Percentiles rank a stretch among this genome's conserved stretches.
Evolutionary conservation across 441 rosid genomes (phyloP).

Genomic region (Eugenia klotzschiana): DNA sequence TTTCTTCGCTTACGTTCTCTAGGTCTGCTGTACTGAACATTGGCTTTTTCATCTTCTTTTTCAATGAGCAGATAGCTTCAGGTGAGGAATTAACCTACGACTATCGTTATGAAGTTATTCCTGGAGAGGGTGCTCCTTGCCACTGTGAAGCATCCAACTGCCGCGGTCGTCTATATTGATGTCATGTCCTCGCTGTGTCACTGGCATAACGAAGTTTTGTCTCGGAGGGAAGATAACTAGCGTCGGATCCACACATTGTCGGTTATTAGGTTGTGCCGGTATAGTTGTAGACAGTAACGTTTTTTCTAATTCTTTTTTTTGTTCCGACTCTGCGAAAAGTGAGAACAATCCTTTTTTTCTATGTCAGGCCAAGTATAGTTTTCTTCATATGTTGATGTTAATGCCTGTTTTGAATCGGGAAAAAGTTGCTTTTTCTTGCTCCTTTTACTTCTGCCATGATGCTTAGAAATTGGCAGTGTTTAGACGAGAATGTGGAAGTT

Average conservation of each 20-base stretch:
- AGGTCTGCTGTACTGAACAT: background rate
- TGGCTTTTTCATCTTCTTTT: background rate
- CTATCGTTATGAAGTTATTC: conserved; percentile 33
- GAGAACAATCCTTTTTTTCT: background rate
- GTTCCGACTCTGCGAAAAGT: background rate
- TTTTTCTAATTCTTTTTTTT: background rate
- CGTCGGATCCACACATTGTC: background rate
- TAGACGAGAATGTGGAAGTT: background rate
- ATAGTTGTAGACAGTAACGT: background rate
- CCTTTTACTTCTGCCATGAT: background rate
- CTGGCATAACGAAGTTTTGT: background rate
- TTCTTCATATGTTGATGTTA: background rate
- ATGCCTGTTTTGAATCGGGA: background rate
- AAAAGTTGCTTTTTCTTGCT: background rate
- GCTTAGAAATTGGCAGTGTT: background rate
- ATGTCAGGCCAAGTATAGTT: background rate
- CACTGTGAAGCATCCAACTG: conserved; percentile 57
- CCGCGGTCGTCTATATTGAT: conserved; percentile 48
- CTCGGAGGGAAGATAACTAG: background rate
- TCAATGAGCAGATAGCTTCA: conserved; percentile 52
- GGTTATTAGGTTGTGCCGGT: background rate
- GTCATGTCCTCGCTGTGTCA: background rate
- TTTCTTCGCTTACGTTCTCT: background rate
- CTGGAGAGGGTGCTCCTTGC: conserved; percentile 51
- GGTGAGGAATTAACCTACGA: conserved; percentile 82